phyloP scores from a whole-genome alignment of 495 filamentous ascomycete species.

The Copromyces sp. region DNA sequence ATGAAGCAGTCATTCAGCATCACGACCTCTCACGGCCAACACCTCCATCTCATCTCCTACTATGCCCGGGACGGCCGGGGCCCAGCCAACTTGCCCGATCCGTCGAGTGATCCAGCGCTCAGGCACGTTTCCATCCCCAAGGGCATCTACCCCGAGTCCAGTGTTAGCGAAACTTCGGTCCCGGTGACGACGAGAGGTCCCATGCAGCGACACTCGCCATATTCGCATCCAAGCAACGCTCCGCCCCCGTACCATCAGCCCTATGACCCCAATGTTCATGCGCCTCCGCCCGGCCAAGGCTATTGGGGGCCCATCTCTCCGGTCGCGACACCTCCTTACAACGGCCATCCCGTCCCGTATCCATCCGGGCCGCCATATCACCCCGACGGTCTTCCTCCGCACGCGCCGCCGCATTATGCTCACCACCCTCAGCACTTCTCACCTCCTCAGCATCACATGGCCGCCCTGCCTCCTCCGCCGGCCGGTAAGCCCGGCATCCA shows the following conservation, averaged over 20 bases:
- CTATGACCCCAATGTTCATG: constrained; percentile 37
- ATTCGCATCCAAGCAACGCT: constrained; percentile 31
- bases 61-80: constrained; percentile 68
- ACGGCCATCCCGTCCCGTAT: constrained; percentile 12
- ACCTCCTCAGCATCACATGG: constrained; percentile 1
- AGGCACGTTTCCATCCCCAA: constrained; percentile 77
- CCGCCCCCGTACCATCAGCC: constrained; percentile 33
- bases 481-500: constrained; percentile 2
- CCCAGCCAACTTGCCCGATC: constrained; percentile 59
- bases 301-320: constrained; percentile 62
- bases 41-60: constrained; percentile 95
- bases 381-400: constrained; percentile 7
- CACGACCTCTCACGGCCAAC: constrained; percentile 78
- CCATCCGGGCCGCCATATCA: not conserved
- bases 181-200: constrained; percentile 38
- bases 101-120: constrained; percentile 68
- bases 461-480: not conserved
- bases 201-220: constrained; percentile 31
- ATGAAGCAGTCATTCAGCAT: constrained; percentile 99
- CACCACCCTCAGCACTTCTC: not conserved
- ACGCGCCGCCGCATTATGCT: constrained; percentile 4
- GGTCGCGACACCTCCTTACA: constrained; percentile 31
- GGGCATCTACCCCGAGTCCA: constrained; percentile 94
- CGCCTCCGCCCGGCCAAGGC: constrained; percentile 31
- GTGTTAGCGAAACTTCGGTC: constrained; percentile 67